Conservation (phyloP, 805 yeast genomes). For the Saccharomycopsis schoenii region DNA sequence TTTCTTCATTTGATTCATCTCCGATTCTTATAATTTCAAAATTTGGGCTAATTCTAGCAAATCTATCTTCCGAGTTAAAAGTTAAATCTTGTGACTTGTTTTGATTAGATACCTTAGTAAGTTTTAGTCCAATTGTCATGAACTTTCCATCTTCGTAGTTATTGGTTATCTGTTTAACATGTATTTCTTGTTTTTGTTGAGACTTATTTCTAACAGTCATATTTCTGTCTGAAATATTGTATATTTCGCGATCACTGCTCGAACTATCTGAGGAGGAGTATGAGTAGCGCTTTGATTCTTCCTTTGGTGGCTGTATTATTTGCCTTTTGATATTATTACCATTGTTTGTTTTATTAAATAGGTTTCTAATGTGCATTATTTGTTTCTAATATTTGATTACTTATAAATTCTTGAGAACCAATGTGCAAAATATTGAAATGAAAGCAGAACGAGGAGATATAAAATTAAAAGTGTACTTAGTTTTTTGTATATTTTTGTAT, state of each 20-base stretch:
- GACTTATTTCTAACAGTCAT: too few relatives aligned
- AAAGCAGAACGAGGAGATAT: too few relatives aligned
- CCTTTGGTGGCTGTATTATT: background rate
- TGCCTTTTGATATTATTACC: background rate
- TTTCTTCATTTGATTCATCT: conserved; percentile 13
- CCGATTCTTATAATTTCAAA: conserved; percentile 15
- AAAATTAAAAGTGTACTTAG: too few relatives aligned
- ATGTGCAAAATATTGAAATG: too few relatives aligned
- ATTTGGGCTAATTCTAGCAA: conserved; percentile 12
- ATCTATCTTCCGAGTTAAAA: conserved; percentile 3
- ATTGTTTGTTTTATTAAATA: background rate
- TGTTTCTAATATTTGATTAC: too few relatives aligned
- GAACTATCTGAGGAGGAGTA: background rate
- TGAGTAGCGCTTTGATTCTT: background rate
- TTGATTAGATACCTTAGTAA: background rate
- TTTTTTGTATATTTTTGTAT: too few relatives aligned
- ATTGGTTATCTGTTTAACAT: background rate
- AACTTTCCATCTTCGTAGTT: background rate
- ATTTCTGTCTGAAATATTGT: background rate
- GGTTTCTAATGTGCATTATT: background rate
- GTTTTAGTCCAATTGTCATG: background rate
- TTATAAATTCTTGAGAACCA: too few relatives aligned
- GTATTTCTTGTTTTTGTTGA: background rate
- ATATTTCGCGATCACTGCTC: background rate
- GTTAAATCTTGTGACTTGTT: background rate